These are phyloP conservation scores for Cercospora canescens DNA, from an alignment of 2,329 filamentous ascomycete species.

Conservation along the genomic window DNA sequence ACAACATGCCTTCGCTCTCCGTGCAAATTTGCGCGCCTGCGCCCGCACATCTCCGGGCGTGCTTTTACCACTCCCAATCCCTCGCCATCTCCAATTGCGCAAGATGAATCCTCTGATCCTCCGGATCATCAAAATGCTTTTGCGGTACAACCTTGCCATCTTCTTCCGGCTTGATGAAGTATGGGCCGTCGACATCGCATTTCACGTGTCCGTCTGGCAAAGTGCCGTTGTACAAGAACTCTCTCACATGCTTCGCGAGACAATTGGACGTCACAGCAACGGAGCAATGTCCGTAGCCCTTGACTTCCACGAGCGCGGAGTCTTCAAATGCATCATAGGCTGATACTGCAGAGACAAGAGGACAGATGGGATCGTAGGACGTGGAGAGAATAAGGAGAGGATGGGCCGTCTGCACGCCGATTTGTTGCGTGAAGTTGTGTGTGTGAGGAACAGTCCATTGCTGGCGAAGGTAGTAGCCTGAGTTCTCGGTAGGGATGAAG, in stretches of 20 bases:
- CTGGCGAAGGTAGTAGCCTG: slow-evolving; percentile 19
- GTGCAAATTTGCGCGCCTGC: neutral
- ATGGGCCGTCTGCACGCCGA: slow-evolving; percentile 19
- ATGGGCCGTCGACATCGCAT: slow-evolving; percentile 26
- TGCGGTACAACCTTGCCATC: slow-evolving; percentile 24
- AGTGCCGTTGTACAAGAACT: slow-evolving; percentile 24
- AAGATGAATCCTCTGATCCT: slow-evolving; percentile 23
- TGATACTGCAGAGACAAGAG: slow-evolving; percentile 22
- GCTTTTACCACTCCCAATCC: slow-evolving; percentile 21
- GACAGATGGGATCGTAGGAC: slow-evolving; percentile 26
- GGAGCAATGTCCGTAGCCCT: slow-evolving; percentile 26
- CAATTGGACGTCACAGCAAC: slow-evolving; percentile 25
- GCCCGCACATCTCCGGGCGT: neutral
- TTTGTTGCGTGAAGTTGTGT: slow-evolving; percentile 22
- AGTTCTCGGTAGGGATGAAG: slow-evolving; percentile 23
- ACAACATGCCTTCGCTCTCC: neutral
- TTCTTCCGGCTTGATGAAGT: slow-evolving; percentile 26
- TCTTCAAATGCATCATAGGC: slow-evolving; percentile 19
- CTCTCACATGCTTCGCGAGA: slow-evolving; percentile 22
- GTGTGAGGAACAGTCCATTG: slow-evolving; percentile 22
- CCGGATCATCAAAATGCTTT: slow-evolving; percentile 16
- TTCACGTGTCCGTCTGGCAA: slow-evolving; percentile 21
- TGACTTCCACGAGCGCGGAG: slow-evolving; percentile 22
- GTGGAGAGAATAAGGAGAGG: slow-evolving; percentile 24
- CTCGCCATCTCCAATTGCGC: slow-evolving; percentile 26